Conservation (phyloP, 2,329 filamentous ascomycete genomes). For the Biscogniauxia mediterranea region DNA sequence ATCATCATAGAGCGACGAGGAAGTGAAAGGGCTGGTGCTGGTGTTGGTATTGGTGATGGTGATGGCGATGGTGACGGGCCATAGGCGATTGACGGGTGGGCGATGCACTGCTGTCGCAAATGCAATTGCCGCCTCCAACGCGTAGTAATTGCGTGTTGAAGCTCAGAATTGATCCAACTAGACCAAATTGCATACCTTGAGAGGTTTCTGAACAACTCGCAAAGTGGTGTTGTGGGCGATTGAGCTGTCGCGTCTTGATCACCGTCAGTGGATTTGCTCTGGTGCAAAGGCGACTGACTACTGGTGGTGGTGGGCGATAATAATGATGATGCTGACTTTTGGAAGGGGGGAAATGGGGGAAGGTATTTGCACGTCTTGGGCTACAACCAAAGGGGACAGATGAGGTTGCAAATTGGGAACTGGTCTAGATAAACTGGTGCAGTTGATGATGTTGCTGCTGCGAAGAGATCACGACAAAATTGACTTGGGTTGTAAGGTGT, state of each 20-base stretch:
- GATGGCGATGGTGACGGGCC: too few relatives aligned
- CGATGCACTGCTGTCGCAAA: slow-evolving; percentile 35
- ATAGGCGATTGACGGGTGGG: slow-evolving; percentile 1
- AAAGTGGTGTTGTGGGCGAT: slow-evolving; percentile 27
- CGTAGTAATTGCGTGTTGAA: slow-evolving; percentile 36
- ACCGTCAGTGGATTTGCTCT: slow-evolving; percentile 27
- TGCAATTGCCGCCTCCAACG: slow-evolving; percentile 38
- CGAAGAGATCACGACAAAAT: too few relatives aligned
- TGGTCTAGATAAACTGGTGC: too few relatives aligned
- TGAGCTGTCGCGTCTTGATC: slow-evolving; percentile 33
- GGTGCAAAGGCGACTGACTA: slow-evolving; percentile 16
- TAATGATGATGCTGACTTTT: slow-evolving; percentile 15
- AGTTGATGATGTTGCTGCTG: too few relatives aligned
- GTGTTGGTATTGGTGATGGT: too few relatives aligned
- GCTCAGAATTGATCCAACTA: slow-evolving; percentile 30
- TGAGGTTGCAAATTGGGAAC: too few relatives aligned
- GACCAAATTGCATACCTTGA: slow-evolving; percentile 37
- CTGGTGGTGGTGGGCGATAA: neutral
- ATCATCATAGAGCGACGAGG: too few relatives aligned
- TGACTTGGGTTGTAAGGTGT: slow-evolving; percentile 3
- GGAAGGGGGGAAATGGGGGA: neutral
- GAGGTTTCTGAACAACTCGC: slow-evolving; percentile 19
- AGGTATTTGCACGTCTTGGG: too few relatives aligned
- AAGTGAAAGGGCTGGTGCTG: too few relatives aligned
- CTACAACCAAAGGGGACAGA: too few relatives aligned